Percentiles rank a stretch among this genome's conserved stretches.
phyloP scores from a whole-genome alignment of 2,329 filamentous ascomycete species.

The Fusarium sambucinum region DNA sequence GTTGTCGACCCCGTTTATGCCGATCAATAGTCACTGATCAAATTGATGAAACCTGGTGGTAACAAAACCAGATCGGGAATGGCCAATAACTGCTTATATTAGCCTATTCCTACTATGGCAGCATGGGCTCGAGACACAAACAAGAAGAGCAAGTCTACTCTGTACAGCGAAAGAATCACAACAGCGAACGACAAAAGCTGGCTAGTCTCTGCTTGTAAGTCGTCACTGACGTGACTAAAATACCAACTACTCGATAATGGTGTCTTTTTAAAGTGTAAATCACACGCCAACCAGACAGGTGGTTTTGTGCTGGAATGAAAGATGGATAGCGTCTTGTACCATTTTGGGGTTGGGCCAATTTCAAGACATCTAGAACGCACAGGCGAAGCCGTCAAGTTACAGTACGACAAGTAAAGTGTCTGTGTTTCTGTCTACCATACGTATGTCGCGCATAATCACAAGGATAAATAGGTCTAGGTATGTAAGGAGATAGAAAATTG shows the following conservation, averaged over 20 bases:
- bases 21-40: slow-evolving; percentile 16
- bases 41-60: slow-evolving; percentile 16
- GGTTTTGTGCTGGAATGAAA: slow-evolving; percentile 33
- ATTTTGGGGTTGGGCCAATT: slow-evolving; percentile 16
- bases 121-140: slow-evolving; percentile 30
- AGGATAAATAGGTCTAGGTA: background rate
- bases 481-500: slow-evolving; percentile 2
- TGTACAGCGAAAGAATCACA: slow-evolving; percentile 8
- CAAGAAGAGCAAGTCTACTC: slow-evolving; percentile 7
- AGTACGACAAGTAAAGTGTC: background rate
- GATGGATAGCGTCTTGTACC: slow-evolving; percentile 16
- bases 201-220: slow-evolving; percentile 4
- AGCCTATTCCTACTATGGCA: slow-evolving; percentile 1
- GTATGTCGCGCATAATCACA: background rate
- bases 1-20: slow-evolving; percentile 12
- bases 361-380: slow-evolving; percentile 13
- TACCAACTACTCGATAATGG: slow-evolving; percentile 22
- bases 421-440: background rate
- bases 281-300: slow-evolving; percentile 29
- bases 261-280: slow-evolving; percentile 22
- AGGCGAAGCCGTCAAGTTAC: slow-evolving; percentile 4
- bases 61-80: slow-evolving; percentile 21
- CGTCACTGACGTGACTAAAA: slow-evolving; percentile 8
- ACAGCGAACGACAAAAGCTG: background rate
- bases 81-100: slow-evolving; percentile 18